Base-by-base conservation (phyloP, 495 filamentous ascomycete species). In the Cudoniella acicularis region DNA sequence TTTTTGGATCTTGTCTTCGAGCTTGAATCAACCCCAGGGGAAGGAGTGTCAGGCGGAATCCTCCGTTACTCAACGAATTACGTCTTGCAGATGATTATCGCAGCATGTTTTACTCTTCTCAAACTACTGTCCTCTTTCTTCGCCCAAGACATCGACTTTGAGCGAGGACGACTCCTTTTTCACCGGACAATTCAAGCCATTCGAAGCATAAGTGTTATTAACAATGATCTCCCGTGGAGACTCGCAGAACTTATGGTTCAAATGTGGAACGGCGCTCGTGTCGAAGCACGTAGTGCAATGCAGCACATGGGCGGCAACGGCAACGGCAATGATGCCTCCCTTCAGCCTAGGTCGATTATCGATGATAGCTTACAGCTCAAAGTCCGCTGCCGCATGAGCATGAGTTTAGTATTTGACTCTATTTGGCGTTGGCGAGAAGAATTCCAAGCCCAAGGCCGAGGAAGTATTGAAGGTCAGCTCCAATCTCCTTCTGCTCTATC, bases 351-450 rank as follows among this genome's bases (percentile, higher is more conserved):
- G 55, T 53, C 57, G 11, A 24, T 56, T 13, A 46, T 67, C 6
- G 90, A 96, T 67, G 87, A 89, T 75, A 85, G 77, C 36, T 69
- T 97, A 49, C 85, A 92, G 72, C 76, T 97, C 16, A 92, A 91
- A 70, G 90, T 96, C 3, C 83, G 90, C 55, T 94, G 90, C 66
- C 83, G 92, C 10, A 92, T 93, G 82, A 95, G 90, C 70, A 92
- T 97, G 88, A 93, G 89, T 63, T 77, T 96, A 6, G 88, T 97
- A 1, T 96, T 87, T 69, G 92, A 97, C 72, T 91, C 87, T 2
- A 90, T 95, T 22, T 96, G 91, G 91, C 85, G 91, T 54, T 97
- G 92, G 92, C 80, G 92, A 57, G 90, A 95, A 67, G 88, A 92
- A 70, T 88, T 88, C 60, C 87, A 91, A 66, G 85, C 87, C 40